phyloP scores from a whole-genome alignment of 176 grass and related monocot genomes.

The Aegilops bicornis region DNA sequence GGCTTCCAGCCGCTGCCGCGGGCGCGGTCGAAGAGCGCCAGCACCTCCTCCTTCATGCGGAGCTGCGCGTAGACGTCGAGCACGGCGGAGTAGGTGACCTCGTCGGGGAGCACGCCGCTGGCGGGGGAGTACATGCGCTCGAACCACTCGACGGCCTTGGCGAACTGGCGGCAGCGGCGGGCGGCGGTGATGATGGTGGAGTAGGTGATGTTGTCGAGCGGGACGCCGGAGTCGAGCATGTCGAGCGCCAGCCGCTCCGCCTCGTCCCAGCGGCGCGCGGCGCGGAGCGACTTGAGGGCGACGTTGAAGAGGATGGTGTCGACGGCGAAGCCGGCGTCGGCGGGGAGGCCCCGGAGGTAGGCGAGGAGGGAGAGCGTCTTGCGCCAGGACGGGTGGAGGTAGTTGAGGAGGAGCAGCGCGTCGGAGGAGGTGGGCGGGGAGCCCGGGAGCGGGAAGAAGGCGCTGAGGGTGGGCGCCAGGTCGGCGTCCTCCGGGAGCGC shows the following conservation, averaged over 20 bases:
- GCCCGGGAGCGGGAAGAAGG: conserved; percentile 32
- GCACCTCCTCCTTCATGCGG: conserved; percentile 64
- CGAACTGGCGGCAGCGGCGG: conserved; percentile 65
- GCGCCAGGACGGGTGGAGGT: conserved; percentile 55
- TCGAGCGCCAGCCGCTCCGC: conserved; percentile 65
- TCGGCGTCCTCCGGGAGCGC: conserved; percentile 42
- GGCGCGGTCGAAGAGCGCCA: conserved; percentile 77
- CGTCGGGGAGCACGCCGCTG: conserved; percentile 62
- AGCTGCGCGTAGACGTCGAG: conserved; percentile 81
- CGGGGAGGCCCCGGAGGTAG: conserved; percentile 48
- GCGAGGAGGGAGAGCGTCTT: conserved; percentile 66
- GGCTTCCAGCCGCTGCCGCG: conserved; percentile 71
- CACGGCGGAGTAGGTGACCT: conserved; percentile 82
- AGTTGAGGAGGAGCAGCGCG: conserved; percentile 71
- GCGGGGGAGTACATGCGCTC: conserved; percentile 68
- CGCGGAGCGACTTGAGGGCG: conserved; percentile 72
- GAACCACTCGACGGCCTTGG: conserved; percentile 79
- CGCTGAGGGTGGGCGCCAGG: conserved; percentile 44
- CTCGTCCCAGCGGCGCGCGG: conserved; percentile 54
- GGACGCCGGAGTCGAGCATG: conserved; percentile 55
- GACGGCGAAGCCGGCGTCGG: background rate
- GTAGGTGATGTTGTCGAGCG: conserved; percentile 92
- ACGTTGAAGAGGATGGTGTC: conserved; percentile 92
- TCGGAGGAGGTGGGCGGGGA: conserved; percentile 55
- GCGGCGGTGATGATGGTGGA: conserved; percentile 86